These are phyloP conservation scores for Discostella stelligera DNA, from an alignment of 352 stramenopile genomes.

Conservation along the genomic window DNA sequence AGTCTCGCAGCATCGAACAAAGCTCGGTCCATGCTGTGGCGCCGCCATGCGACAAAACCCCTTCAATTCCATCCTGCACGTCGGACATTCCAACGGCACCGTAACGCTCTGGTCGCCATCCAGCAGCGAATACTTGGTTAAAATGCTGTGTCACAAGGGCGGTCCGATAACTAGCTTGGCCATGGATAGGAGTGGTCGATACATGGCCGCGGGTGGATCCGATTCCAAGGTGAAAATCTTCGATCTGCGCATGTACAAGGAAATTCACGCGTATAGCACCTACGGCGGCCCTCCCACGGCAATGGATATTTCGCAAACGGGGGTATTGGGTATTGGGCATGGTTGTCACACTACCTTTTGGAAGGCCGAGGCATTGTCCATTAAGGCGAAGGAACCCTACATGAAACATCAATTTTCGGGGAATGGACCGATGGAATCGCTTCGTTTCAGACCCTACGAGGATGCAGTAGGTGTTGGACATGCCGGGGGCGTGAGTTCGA, in stretches of 20 bases:
- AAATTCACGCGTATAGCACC: slow-evolving; percentile 91
- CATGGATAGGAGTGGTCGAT: slow-evolving; percentile 90
- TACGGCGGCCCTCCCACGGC: slow-evolving; percentile 73
- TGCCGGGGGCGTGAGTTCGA: slow-evolving; percentile 82
- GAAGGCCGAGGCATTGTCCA: slow-evolving; percentile 73
- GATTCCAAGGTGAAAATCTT: slow-evolving; percentile 96
- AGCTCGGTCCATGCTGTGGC: slow-evolving; percentile 85
- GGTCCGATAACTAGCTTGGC: slow-evolving; percentile 89
- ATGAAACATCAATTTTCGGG: slow-evolving; percentile 73
- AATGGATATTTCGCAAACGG: slow-evolving; percentile 94
- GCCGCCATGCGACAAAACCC: slow-evolving; percentile 93
- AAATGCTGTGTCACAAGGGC: slow-evolving; percentile 96
- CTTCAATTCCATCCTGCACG: slow-evolving; percentile 94
- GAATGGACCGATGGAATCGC: slow-evolving; percentile 81
- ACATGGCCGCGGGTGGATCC: slow-evolving; percentile 93
- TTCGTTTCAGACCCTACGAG: slow-evolving; percentile 97
- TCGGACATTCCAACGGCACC: slow-evolving; percentile 95
- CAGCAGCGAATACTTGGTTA: slow-evolving; percentile 89
- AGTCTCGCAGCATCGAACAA: slow-evolving; percentile 89
- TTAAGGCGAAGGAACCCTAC: slow-evolving; percentile 78
- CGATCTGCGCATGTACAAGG: slow-evolving; percentile 95
- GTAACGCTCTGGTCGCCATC: slow-evolving; percentile 98
- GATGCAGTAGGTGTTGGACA: slow-evolving; percentile 96
- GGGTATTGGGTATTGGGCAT: slow-evolving; percentile 92
- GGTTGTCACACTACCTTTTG: slow-evolving; percentile 88